Evolutionary conservation across 805 yeast species (phyloP), one percentile per base, ranked within the genome.

Genomic region (Kodamaea leandrae): DNA sequence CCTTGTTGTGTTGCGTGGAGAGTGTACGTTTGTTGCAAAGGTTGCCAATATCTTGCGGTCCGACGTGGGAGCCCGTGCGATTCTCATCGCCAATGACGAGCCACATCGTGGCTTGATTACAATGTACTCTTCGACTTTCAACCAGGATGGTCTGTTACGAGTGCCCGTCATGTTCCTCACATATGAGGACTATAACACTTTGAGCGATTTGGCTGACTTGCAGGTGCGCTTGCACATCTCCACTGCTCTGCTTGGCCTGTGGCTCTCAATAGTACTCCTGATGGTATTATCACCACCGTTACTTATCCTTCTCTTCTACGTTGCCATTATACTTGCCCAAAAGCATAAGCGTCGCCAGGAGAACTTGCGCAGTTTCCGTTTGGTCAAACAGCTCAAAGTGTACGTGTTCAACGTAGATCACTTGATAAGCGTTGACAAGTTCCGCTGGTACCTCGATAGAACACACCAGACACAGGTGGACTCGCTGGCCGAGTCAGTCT

Each of bases 71-170:
- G 83, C 83, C 0, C 53, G 45, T 10, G 77, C 78, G 4, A 76
- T 79, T 8, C 59, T 80, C n/a, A 69, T 80, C 6, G 83, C 80
- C 23, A 80, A 79, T 52, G 71, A 76, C 50, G 71, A 64, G 42
- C 71, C 72, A 5, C 53, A 55, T 27, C 54, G 65, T 14, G 74
- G 78, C 5, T 61, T 77, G 40, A 65, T 78, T 17, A 76, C 81
- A 17, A 78, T 78, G 83, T 78, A 69, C 52, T 71, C 78, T 2
- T 58, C 65, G 27, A 62, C 62, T 18, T 75, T 67, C 43, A 68
- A 73, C 37, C 66, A 61, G 37, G 69, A 70, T 34, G 60, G 53
- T 13, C 34, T 17, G 18, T 57, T 74, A 27, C 52, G 48, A 4
- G 62, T 73, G 12, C 84, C 86, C 6, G 64, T 80, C 3, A 57